Evolutionary conservation across 2,329 filamentous ascomycete genomes (phyloP).

Genomic region (Calonectria pauciramosa): DNA sequence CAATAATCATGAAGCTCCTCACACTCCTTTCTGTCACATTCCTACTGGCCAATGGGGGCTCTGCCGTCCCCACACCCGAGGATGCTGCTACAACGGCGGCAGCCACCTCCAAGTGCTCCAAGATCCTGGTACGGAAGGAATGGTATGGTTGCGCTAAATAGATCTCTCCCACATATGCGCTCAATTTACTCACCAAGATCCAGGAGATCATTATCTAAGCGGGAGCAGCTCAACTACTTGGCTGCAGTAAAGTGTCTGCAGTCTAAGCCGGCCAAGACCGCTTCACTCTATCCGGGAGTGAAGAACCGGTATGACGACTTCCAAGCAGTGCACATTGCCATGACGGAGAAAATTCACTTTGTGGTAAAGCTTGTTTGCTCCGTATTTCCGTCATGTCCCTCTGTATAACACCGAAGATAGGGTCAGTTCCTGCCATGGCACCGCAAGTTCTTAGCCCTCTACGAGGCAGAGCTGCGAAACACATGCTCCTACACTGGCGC

Average conservation of each 20-base stretch:
- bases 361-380: neutral
- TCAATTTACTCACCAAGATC: neutral
- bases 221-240: slow-evolving; percentile 4
- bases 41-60: slow-evolving; percentile 3
- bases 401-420: slow-evolving; percentile 1
- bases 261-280: slow-evolving; percentile 20
- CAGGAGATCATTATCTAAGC: slow-evolving; percentile 13
- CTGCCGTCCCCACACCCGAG: slow-evolving; percentile 7
- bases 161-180: neutral
- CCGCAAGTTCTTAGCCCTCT: slow-evolving; percentile 14
- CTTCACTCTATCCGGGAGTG: slow-evolving; percentile 18
- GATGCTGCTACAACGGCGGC: slow-evolving; percentile 4
- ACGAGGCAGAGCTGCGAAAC: slow-evolving; percentile 10
- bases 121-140: slow-evolving; percentile 15
- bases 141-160: neutral
- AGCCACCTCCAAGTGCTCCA: slow-evolving; percentile 11
- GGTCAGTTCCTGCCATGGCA: slow-evolving; percentile 22
- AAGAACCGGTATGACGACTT: slow-evolving; percentile 20
- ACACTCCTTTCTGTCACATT: neutral
- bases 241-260: slow-evolving; percentile 16
- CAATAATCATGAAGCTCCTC: slow-evolving; percentile 11
- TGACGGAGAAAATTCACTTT: slow-evolving; percentile 18
- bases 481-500: slow-evolving; percentile 15
- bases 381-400: neutral
- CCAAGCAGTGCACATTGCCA: slow-evolving; percentile 18